Evolutionary conservation across 1,139 yeast species (phyloP), one percentile per base, ranked within the genome.

Genomic region (Nakaseomyces delphensis): DNA sequence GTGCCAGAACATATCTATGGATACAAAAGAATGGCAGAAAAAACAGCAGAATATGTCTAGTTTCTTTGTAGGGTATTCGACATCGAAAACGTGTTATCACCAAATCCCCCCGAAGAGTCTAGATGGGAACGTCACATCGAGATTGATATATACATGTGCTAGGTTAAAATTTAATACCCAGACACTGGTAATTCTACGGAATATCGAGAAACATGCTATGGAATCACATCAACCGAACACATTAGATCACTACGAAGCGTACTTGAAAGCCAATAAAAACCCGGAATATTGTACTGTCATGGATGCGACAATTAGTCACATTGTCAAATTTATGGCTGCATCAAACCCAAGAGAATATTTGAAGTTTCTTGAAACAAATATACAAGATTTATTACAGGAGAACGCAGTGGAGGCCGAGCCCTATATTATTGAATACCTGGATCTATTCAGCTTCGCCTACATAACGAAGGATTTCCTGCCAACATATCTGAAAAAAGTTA

Each of bases 281-380:
- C 47, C 48, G 16, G 43, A 35, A 13, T 44, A 49, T 36, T 41
- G 50, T n/a, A 43, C 40, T 20, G 45, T 48, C 27, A 45, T 58
- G 19, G 63, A 57, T 42, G 36, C 49, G 4, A 53, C 59, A 4
- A 44, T 57, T 10, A 54, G 51, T 13, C 53, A 53, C 31, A 48
- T 60, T 4, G 45, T 55, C 28, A 50, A 58, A 31, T 58, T 50
- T 41, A 31, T 51, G 4, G 58, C 63, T 1, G 62, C 63, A 19
- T 50, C 64, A 5, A 60, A 60, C 43, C 57, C 63, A n/a, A 43
- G 45, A 7, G 57, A 56, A 36, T 60, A 48, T 38, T 46, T 46
- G 11, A 43, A 48, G 19, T 57, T 47, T 44, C 33, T 59, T 13
- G 51, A 47, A 19, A 43, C 43, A 9, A 44, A 44, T n/a, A 47